Evolutionary conservation across 495 filamentous ascomycete species (phyloP), one percentile per base, ranked within the genome.

Genomic region (Aspergillus olivimuriae): DNA sequence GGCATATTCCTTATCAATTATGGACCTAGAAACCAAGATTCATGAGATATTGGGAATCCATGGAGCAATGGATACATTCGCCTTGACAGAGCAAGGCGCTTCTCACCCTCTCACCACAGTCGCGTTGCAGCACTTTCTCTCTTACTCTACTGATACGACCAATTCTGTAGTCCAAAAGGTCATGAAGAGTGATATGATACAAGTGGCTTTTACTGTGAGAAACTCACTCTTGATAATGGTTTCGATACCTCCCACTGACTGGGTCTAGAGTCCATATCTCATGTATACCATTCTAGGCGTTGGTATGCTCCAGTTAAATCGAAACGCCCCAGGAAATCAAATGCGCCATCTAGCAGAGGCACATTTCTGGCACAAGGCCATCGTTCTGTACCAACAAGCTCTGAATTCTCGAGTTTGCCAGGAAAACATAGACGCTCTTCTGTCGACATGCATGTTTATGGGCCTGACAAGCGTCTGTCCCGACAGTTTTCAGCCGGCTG

Each of bases 211-310:
- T 35, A 47, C 47, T n/a, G 70, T 72, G 46, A 55, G 51, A n/a
- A n/a, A 21, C 30, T 6, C 6, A 11, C 7, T 18, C 3, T 48
- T 7, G 5, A 4, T 16, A 3, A 17, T 19, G 14, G 21, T 18
- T 23, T 19, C 14, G 19, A 1, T 6, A 2, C 12, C 18, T 8
- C 4, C 17, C 19, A 22, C 6, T 12, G 32, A 42, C n/a, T 18
- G 10, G 17, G 10, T 11, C 19, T 35, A 74, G 69, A 62, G 57
- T 39, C 51, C 67, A 2, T 62, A 66, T 40, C 21, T 74, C 1
- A 68, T 74, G 65, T 69, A 72, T 34, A 63, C 65, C 1, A 52
- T 70, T 30, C 45, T 73, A n/a, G 66, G 55, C 0, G 58, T 66
- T 10, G 63, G 66, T 5, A 53, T 64, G 32, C 56, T 68, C 1